These are phyloP conservation scores for Yarrowia divulgata DNA, from an alignment of 805 yeast species.

Conservation along the genomic window DNA sequence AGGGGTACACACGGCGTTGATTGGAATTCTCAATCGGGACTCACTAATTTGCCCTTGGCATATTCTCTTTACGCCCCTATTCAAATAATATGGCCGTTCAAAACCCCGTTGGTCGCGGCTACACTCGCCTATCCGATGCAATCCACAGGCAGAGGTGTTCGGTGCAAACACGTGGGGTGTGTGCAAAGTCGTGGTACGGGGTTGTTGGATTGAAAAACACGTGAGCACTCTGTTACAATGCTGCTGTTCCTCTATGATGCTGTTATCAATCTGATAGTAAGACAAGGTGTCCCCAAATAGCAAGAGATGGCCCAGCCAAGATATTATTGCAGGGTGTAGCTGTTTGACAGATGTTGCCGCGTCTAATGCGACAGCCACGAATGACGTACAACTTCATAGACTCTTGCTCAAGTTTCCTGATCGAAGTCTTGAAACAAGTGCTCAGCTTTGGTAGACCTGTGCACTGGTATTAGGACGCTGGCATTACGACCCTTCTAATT, in stretches of 20 bases:
- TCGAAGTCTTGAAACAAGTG: not conserved
- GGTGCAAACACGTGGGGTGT: not conserved
- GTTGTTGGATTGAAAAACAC: not conserved
- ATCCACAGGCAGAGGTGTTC: not conserved
- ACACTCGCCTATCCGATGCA: constrained; percentile 16
- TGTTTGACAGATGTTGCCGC: not conserved
- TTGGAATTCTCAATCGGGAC: not conserved
- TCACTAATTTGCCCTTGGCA: not conserved
- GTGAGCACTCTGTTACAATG: not conserved
- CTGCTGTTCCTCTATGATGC: no score
- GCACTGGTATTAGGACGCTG: no score
- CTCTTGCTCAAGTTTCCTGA: no score
- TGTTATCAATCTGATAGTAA: constrained; percentile 7
- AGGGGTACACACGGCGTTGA: not conserved
- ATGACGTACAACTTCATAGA: no score
- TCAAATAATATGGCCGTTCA: constrained; percentile 4
- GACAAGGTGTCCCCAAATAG: not conserved
- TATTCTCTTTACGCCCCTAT: constrained; percentile 3
- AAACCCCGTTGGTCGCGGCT: constrained; percentile 7
- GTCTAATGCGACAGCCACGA: no score
- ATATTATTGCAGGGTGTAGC: not conserved
- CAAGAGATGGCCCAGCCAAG: not conserved
- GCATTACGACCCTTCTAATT: no score
- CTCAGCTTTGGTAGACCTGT: no score
- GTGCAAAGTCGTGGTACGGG: no score